phyloP scores from a whole-genome alignment of 768 basidiomycete species.

The Trametes punicea region DNA sequence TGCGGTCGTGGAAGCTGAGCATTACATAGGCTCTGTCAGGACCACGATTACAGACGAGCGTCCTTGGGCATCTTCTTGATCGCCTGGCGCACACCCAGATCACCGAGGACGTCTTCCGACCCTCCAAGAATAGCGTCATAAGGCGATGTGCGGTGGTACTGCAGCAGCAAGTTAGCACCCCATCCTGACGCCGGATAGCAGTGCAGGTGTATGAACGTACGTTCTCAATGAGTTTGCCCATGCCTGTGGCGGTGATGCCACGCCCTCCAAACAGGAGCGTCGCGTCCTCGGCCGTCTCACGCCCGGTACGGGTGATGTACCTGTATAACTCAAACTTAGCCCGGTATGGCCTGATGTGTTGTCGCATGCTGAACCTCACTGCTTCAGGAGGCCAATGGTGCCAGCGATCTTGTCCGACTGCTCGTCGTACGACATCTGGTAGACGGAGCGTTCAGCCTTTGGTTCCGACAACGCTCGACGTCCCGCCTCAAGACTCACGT shows the following conservation, averaged over 20 bases:
- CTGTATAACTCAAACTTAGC: slow-evolving; percentile 34
- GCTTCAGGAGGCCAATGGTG: slow-evolving; percentile 84
- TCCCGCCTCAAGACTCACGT: slow-evolving; percentile 44
- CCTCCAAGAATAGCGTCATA: slow-evolving; percentile 86
- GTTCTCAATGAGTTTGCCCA: slow-evolving; percentile 83
- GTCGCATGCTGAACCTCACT: slow-evolving; percentile 44
- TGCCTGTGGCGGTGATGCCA: slow-evolving; percentile 80
- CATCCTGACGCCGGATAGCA: not conserved
- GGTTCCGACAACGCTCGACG: not conserved
- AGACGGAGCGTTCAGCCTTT: not conserved
- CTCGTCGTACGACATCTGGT: slow-evolving; percentile 81
- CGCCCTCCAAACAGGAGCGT: slow-evolving; percentile 89
- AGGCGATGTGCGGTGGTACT: slow-evolving; percentile 82
- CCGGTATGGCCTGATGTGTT: not conserved
- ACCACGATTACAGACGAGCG: slow-evolving; percentile 35
- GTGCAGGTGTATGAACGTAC: slow-evolving; percentile 37
- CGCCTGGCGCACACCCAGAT: slow-evolving; percentile 71
- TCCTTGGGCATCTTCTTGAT: slow-evolving; percentile 65
- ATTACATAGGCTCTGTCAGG: not conserved
- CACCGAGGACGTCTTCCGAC: slow-evolving; percentile 70
- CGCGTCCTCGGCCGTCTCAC: slow-evolving; percentile 71
- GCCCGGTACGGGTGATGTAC: slow-evolving; percentile 62
- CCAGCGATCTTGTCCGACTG: slow-evolving; percentile 87
- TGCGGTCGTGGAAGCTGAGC: no score
- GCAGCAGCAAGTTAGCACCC: not conserved